Conservation (phyloP, 192 early-diverging fungal species). For the Coemansia sp. region DNA sequence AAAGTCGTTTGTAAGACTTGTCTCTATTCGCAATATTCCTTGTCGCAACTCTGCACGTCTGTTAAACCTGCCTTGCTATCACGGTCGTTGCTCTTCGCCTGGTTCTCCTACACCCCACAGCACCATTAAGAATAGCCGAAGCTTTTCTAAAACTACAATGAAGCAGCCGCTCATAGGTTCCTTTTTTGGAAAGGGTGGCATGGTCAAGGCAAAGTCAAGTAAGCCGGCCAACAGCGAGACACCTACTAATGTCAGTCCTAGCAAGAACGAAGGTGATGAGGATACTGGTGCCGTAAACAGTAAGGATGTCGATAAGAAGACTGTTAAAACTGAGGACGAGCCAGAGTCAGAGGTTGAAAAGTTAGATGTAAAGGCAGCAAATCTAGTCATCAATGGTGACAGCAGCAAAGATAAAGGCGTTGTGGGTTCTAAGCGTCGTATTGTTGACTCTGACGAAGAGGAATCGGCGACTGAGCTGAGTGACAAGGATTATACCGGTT, state of each 20-base stretch:
- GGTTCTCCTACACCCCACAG: no score
- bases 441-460: slow-evolving; percentile 17
- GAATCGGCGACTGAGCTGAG: slow-evolving; percentile 4
- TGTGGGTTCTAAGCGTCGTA: slow-evolving; percentile 1
- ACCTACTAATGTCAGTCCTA: neutral
- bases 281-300: slow-evolving; percentile 1
- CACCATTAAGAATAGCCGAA: neutral
- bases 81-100: no score
- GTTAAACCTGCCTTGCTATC: no score
- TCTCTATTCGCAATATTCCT: no score
- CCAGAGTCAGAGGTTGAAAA: slow-evolving; percentile 1
- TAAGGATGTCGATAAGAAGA: neutral
- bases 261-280: neutral
- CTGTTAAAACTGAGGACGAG: neutral
- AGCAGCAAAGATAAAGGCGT: neutral
- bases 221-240: no score
- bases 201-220: slow-evolving; percentile 11
- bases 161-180: slow-evolving; percentile 34
- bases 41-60: no score
- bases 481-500: neutral
- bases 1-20: no score
- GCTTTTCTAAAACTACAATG: slow-evolving; percentile 7
- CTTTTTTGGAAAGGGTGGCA: slow-evolving; percentile 26
- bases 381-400: slow-evolving; percentile 4
- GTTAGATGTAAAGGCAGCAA: slow-evolving; percentile 4